Conservation (phyloP, 2,329 filamentous ascomycete species). For the Aspergillus transmontanensis region DNA sequence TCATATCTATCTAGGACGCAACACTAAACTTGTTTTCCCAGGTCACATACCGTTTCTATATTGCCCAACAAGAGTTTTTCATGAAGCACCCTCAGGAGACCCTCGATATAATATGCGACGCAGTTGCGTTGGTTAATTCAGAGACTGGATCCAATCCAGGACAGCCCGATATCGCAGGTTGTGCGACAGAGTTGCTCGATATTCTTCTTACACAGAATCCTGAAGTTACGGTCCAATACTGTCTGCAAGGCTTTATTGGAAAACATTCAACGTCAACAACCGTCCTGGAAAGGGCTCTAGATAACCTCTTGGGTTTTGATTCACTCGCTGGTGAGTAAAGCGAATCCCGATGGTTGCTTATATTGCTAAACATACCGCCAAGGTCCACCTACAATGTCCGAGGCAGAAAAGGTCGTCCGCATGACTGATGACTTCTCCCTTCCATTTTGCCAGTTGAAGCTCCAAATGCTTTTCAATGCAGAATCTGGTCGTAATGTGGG, state of each 20-base stretch:
- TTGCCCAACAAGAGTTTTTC: slow-evolving; percentile 44
- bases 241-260: slow-evolving; percentile 31
- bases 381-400: slow-evolving; percentile 22
- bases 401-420: slow-evolving; percentile 38
- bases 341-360: background rate
- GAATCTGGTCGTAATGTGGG: slow-evolving; percentile 30
- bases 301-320: slow-evolving; percentile 35
- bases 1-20: background rate
- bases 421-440: slow-evolving; percentile 47
- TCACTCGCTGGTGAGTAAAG: slow-evolving; percentile 20
- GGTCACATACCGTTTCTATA: slow-evolving; percentile 44
- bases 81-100: slow-evolving; percentile 35
- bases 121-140: slow-evolving; percentile 26
- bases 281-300: slow-evolving; percentile 35
- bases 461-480: slow-evolving; percentile 42
- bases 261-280: slow-evolving; percentile 29
- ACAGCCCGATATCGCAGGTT: slow-evolving; percentile 22
- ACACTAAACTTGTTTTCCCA: slow-evolving; percentile 13
- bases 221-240: slow-evolving; percentile 29
- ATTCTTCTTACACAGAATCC: slow-evolving; percentile 39
- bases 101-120: slow-evolving; percentile 37
- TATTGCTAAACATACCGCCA: slow-evolving; percentile 13
- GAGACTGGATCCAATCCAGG: slow-evolving; percentile 2
- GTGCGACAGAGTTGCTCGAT: slow-evolving; percentile 33
- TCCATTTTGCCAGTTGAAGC: slow-evolving; percentile 45